These are phyloP conservation scores for Diaporthe capsici DNA, from an alignment of 2,329 filamentous ascomycete species.

Conservation along the genomic window DNA sequence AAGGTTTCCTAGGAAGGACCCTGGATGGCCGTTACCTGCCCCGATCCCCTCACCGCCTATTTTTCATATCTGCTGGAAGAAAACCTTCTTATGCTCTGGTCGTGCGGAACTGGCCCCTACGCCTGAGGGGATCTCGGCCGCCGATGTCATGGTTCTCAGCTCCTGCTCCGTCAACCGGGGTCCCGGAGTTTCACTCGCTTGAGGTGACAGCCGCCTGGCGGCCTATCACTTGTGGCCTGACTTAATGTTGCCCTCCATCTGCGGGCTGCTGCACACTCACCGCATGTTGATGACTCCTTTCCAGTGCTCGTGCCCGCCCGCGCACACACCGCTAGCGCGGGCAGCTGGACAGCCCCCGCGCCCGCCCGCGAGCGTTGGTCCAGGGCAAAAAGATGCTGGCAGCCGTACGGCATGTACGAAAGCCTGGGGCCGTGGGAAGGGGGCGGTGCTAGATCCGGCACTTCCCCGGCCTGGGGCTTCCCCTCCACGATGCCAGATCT, in stretches of 20 bases:
- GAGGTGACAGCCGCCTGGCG: slow-evolving; percentile 2
- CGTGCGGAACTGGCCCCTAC: neutral
- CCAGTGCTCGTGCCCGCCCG: neutral
- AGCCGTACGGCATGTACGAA: neutral
- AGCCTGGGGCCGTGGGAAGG: neutral
- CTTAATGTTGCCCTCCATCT: neutral
- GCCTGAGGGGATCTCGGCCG: slow-evolving; percentile 5
- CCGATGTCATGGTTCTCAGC: slow-evolving; percentile 8
- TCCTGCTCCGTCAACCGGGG: slow-evolving; percentile 15
- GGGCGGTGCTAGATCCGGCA: slow-evolving; percentile 23
- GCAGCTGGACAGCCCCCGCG: too few relatives aligned
- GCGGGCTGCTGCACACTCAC: slow-evolving; percentile 14
- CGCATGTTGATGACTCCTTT: slow-evolving; percentile 16
- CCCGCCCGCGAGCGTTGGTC: neutral
- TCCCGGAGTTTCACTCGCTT: slow-evolving; percentile 4
- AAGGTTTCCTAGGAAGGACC: slow-evolving; percentile 9
- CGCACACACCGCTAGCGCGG: slow-evolving; percentile 8
- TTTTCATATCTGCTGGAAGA: neutral
- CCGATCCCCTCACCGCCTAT: slow-evolving; percentile 22
- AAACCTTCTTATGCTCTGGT: neutral
- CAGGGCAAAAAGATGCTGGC: neutral
- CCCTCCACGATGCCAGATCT: slow-evolving; percentile 24
- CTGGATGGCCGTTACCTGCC: neutral
- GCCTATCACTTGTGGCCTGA: neutral
- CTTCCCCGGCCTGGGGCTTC: slow-evolving; percentile 6